phyloP scores from a whole-genome alignment of 495 filamentous ascomycete species.

The Trichoderma parareesei region DNA sequence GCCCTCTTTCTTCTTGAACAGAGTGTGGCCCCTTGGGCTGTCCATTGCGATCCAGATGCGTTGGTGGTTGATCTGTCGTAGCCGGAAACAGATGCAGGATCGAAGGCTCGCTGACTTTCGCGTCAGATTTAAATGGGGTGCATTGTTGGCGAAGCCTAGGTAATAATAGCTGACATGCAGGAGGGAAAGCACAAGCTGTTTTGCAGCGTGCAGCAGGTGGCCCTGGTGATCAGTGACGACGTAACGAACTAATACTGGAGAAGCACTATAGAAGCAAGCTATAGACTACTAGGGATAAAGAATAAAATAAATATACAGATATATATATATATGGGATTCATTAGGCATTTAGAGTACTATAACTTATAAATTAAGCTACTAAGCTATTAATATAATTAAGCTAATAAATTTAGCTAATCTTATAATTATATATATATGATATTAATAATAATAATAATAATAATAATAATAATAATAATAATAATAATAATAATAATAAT shows the following conservation, averaged over 20 bases:
- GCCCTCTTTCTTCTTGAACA: constrained; percentile 97
- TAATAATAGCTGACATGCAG: not conserved
- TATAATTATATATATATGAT: no score
- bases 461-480: no score
- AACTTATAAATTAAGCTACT: no score
- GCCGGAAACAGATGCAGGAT: not conserved
- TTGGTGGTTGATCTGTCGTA: not conserved
- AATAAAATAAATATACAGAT: not conserved
- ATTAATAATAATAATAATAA: no score
- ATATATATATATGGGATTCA: no score
- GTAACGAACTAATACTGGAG: not conserved
- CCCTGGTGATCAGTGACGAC: not conserved
- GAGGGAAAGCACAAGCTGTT: not conserved
- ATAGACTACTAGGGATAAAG: not conserved
- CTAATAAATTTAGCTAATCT: no score
- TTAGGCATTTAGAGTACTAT: no score
- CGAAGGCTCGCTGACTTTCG: not conserved
- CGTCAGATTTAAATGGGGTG: not conserved
- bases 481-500: no score
- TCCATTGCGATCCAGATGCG: constrained; percentile 33
- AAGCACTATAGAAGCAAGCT: not conserved
- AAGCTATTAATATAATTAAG: no score
- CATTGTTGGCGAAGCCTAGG: not conserved
- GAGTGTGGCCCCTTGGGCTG: constrained; percentile 59
- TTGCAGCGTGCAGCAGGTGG: not conserved